Evolutionary conservation across 1,284 basidiomycete species (phyloP).

Genomic region (Pholiota adiposa): DNA sequence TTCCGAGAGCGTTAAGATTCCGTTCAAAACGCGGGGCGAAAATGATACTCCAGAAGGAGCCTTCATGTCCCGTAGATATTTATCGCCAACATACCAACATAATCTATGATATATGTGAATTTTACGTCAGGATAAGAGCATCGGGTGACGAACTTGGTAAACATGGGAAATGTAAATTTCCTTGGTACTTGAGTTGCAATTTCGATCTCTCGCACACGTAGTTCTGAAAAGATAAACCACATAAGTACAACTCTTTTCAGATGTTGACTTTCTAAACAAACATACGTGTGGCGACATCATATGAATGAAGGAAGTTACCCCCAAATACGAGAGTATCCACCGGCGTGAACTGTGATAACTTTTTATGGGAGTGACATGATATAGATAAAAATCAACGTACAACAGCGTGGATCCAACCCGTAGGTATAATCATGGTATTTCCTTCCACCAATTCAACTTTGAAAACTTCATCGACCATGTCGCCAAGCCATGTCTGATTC

Average conservation of each 20-base stretch:
- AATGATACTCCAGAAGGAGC: conserved; percentile 56
- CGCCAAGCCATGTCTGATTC: conserved; percentile 88
- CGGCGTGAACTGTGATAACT: conserved; percentile 76
- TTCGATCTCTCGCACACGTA: conserved; percentile 90
- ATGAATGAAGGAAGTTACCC: conserved; percentile 95
- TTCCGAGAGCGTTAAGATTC: conserved; percentile 69
- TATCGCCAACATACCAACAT: conserved; percentile 89
- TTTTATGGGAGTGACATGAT: neutral
- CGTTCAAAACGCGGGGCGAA: conserved; percentile 68
- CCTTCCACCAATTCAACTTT: conserved; percentile 84
- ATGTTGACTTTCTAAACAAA: conserved; percentile 22
- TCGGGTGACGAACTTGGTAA: conserved; percentile 63
- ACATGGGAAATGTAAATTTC: conserved; percentile 92
- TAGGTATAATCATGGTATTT: conserved; percentile 96
- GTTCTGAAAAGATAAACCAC: conserved; percentile 53
- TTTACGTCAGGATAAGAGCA: neutral
- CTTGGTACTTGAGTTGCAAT: conserved; percentile 92
- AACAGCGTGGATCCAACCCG: conserved; percentile 98
- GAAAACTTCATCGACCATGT: conserved; percentile 86
- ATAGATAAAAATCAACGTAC: conserved; percentile 50
- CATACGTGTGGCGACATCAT: conserved; percentile 75
- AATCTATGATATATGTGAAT: conserved; percentile 51
- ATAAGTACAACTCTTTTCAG: conserved; percentile 16
- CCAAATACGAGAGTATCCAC: conserved; percentile 94
- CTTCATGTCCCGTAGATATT: conserved; percentile 75